A percentile compares a stretch with the other conserved stretches of the same genome.
These are phyloP conservation scores for Cladosporium sphaerospermum DNA, from an alignment of 2,329 filamentous ascomycete species.

Conservation along the genomic window DNA sequence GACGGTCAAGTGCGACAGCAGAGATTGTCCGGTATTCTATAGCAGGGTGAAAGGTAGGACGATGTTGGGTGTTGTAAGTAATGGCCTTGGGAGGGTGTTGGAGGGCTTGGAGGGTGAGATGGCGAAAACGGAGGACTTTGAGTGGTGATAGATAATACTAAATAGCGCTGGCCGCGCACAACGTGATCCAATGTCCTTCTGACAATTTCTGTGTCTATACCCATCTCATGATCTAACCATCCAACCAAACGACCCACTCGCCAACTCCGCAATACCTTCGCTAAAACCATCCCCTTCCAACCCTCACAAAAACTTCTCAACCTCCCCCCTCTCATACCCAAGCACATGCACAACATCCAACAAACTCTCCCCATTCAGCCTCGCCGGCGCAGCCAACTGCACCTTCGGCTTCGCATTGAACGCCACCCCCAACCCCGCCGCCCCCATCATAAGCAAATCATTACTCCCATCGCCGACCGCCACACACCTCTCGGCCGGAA, in stretches of 20 bases:
- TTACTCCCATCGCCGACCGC: slow-evolving; percentile 79
- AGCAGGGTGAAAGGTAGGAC: slow-evolving; percentile 59
- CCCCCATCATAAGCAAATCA: slow-evolving; percentile 71
- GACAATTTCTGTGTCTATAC: neutral
- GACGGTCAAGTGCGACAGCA: slow-evolving; percentile 77
- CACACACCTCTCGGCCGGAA: slow-evolving; percentile 60
- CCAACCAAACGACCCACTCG: no score
- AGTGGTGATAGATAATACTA: slow-evolving; percentile 19
- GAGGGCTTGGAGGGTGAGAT: slow-evolving; percentile 34
- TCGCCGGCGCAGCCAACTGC: slow-evolving; percentile 67
- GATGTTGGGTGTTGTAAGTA: slow-evolving; percentile 35
- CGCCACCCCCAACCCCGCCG: slow-evolving; percentile 70
- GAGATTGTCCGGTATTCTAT: slow-evolving; percentile 92
- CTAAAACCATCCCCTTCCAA: no score
- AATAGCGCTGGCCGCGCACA: no score
- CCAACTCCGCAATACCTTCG: no score
- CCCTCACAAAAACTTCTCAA: slow-evolving; percentile 22
- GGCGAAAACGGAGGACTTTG: slow-evolving; percentile 11
- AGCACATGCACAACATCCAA: slow-evolving; percentile 68
- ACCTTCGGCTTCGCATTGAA: slow-evolving; percentile 81
- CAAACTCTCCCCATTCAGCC: slow-evolving; percentile 65
- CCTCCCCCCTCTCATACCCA: slow-evolving; percentile 39
- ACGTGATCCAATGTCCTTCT: no score
- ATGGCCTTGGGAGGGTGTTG: slow-evolving; percentile 37
- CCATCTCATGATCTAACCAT: no score